A percentile compares a stretch with the other conserved stretches of the same genome.
phyloP scores from a whole-genome alignment of 75 land plant genomes.

The Pinus taeda region DNA sequence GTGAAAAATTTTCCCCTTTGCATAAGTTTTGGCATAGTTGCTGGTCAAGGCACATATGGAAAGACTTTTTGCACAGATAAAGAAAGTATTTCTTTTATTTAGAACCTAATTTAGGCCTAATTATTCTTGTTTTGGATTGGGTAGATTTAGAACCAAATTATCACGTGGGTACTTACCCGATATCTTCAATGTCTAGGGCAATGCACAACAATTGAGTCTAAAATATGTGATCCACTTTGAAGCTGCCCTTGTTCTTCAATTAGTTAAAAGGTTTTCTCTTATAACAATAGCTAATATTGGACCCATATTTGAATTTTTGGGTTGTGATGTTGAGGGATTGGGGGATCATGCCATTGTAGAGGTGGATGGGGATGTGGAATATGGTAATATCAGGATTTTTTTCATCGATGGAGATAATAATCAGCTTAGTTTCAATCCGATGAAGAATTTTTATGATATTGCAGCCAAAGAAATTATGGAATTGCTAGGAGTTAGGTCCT shows the following conservation, averaged over 20 bases:
- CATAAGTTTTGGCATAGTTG: too few species aligned
- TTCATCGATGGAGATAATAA: too few species aligned
- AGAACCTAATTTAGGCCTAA: neutral
- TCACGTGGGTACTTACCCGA: neutral
- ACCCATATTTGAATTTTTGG: constrained; percentile 16
- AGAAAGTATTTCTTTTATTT: neutral
- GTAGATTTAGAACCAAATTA: neutral
- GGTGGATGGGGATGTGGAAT: too few species aligned
- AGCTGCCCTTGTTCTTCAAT: constrained; percentile 46
- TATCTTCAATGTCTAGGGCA: neutral
- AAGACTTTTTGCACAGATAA: neutral
- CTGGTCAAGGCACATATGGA: neutral
- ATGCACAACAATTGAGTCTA: constrained; percentile 12
- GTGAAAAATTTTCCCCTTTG: too few species aligned
- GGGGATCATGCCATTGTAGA: too few species aligned
- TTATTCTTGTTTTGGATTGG: neutral
- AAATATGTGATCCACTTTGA: constrained; percentile 32
- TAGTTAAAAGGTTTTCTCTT: constrained; percentile 78
- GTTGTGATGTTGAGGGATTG: too few species aligned
- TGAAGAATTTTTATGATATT: too few species aligned
- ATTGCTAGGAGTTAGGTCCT: too few species aligned
- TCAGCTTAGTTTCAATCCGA: too few species aligned
- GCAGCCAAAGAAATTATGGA: too few species aligned
- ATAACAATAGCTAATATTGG: constrained; percentile 98
- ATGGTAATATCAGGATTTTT: too few species aligned